These are phyloP conservation scores for Coniochaeta prunicola DNA, from an alignment of 2,329 filamentous ascomycete genomes.

Conservation along the genomic window DNA sequence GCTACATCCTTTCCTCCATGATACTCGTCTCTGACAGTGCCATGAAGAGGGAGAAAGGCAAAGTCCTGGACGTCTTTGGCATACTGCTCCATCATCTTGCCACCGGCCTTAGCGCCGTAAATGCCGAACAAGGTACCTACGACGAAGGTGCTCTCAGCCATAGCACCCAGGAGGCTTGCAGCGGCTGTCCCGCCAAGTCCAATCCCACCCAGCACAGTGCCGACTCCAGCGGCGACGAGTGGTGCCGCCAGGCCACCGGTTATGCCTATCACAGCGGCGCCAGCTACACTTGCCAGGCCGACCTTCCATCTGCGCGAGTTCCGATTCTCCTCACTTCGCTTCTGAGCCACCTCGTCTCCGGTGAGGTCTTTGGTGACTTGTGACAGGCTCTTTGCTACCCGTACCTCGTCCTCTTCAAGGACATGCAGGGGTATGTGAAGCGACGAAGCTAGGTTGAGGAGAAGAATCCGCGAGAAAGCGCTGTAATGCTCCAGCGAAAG, in stretches of 20 bases:
- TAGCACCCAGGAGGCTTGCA: slow-evolving; percentile 69
- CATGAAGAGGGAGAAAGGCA: slow-evolving; percentile 69
- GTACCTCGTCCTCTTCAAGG: slow-evolving; percentile 64
- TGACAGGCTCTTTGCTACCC: slow-evolving; percentile 67
- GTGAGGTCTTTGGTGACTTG: slow-evolving; percentile 63
- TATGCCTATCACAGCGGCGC: slow-evolving; percentile 61
- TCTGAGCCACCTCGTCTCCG: slow-evolving; percentile 56
- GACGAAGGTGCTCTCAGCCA: slow-evolving; percentile 72
- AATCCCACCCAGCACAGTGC: slow-evolving; percentile 68
- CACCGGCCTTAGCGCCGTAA: slow-evolving; percentile 77
- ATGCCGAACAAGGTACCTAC: slow-evolving; percentile 86
- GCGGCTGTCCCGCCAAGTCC: slow-evolving; percentile 68
- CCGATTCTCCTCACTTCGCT: slow-evolving; percentile 57
- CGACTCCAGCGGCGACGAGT: slow-evolving; percentile 70
- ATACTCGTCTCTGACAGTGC: slow-evolving; percentile 31
- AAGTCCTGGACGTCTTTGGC: slow-evolving; percentile 83
- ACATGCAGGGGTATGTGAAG: slow-evolving; percentile 59
- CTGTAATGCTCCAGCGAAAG: slow-evolving; percentile 73
- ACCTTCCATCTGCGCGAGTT: slow-evolving; percentile 66
- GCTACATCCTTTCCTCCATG: slow-evolving; percentile 43
- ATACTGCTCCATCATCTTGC: slow-evolving; percentile 84
- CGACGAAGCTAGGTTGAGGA: slow-evolving; percentile 64
- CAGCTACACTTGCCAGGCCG: slow-evolving; percentile 36
- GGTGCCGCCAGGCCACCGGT: slow-evolving; percentile 72
- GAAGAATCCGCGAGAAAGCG: slow-evolving; percentile 63